Conservation (phyloP, 192 early-diverging fungal species). For the Umbelopsis sp. region DNA sequence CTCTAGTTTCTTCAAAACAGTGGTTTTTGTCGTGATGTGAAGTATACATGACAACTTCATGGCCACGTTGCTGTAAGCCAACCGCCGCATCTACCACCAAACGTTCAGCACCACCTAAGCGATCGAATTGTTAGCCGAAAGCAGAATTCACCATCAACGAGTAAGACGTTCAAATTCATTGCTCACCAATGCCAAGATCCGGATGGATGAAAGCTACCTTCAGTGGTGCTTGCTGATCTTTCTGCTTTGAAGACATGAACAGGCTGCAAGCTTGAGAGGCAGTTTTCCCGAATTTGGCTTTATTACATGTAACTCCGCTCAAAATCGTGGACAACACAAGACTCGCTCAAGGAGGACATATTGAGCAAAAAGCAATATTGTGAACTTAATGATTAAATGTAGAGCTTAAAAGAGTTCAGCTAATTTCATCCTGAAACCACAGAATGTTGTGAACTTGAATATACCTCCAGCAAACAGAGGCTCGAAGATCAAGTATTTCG, state of each 20-base stretch:
- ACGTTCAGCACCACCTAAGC: slow-evolving; percentile 87
- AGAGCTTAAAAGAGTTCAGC: no score
- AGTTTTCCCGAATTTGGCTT: neutral
- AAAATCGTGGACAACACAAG: no score
- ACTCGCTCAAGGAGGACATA: no score
- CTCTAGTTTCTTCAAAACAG: slow-evolving; percentile 90
- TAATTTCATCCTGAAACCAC: no score
- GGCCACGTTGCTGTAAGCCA: slow-evolving; percentile 77
- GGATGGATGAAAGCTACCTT: slow-evolving; percentile 89
- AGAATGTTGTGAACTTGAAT: no score
- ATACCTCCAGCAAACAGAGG: no score
- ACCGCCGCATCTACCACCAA: slow-evolving; percentile 92
- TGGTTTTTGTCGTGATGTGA: slow-evolving; percentile 87
- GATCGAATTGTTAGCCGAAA: neutral
- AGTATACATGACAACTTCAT: slow-evolving; percentile 83
- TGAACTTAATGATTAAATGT: no score
- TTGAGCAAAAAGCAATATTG: no score
- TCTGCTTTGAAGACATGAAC: neutral
- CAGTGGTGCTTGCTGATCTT: slow-evolving; percentile 28
- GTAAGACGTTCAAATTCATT: neutral
- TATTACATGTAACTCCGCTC: no score
- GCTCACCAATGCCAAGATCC: slow-evolving; percentile 87
- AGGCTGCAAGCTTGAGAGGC: neutral
- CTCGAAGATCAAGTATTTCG: no score
- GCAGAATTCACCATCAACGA: neutral